Percentiles rank a stretch among this genome's conserved stretches.
Conservation (phyloP, 2,329 filamentous ascomycete genomes). For the Pseudogymnoascus sp. region DNA sequence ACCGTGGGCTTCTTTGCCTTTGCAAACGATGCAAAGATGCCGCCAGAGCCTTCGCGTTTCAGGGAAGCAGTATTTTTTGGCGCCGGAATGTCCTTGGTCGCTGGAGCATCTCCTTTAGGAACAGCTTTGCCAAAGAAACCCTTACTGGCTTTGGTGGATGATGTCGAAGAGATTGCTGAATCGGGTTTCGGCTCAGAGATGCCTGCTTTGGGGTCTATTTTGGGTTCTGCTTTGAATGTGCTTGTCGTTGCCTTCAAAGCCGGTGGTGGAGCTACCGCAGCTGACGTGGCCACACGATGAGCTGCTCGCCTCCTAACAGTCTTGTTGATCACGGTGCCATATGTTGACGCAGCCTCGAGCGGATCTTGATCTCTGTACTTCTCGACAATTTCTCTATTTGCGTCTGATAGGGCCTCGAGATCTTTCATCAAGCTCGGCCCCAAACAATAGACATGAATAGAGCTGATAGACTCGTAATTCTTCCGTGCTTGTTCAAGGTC, state of each 20-base stretch:
- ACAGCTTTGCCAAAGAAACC: conserved; percentile 31
- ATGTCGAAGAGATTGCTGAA: conserved; percentile 9
- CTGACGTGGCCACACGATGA: conserved; percentile 18
- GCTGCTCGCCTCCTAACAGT: conserved; percentile 45
- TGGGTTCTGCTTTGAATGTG: conserved; percentile 11
- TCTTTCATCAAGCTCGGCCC: conserved; percentile 46
- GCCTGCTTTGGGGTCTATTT: conserved; percentile 16
- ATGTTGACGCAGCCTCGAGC: conserved; percentile 48
- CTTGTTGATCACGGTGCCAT: conserved; percentile 68
- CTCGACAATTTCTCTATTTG: conserved; percentile 52
- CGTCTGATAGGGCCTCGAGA: conserved; percentile 62
- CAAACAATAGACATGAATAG: conserved; percentile 83
- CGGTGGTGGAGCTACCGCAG: conserved; percentile 29
- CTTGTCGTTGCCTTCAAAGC: conserved; percentile 27
- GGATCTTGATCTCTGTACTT: conserved; percentile 51
- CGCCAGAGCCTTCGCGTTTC: conserved; percentile 52
- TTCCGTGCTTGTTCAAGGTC: conserved; percentile 44
- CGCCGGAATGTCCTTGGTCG: conserved; percentile 21
- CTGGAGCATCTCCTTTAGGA: conserved; percentile 12
- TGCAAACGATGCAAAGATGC: conserved; percentile 73
- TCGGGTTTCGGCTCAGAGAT: conserved; percentile 16
- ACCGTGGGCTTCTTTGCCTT: conserved; percentile 51
- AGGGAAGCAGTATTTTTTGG: conserved; percentile 24
- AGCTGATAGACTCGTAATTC: conserved; percentile 59
- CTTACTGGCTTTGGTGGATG: conserved; percentile 16